Evolutionary conservation across 1,139 yeast species (phyloP).

Genomic region (Barnettozyma hawaiiensis): DNA sequence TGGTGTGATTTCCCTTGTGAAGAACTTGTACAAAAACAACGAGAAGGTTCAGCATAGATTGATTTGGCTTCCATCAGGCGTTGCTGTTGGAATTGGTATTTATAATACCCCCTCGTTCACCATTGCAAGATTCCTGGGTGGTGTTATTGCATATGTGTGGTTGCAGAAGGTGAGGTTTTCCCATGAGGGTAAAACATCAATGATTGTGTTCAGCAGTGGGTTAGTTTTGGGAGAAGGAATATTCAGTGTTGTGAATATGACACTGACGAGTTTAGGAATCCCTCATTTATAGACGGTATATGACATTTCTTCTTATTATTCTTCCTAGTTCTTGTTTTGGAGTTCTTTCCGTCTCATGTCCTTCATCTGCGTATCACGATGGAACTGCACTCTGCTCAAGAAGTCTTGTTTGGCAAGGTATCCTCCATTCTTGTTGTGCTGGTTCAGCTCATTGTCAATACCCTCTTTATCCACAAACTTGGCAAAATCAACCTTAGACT

Average conservation of each 20-base stretch:
- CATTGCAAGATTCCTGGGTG: constrained; percentile 87
- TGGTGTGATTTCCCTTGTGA: constrained; percentile 61
- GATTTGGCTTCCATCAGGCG: constrained; percentile 79
- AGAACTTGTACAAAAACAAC: constrained; percentile 44
- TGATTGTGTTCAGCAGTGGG: constrained; percentile 89
- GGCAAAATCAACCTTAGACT: constrained; percentile 93
- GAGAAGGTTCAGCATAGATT: constrained; percentile 38
- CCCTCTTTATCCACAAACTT: constrained; percentile 85
- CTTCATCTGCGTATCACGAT: constrained; percentile 58
- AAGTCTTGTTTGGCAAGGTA: constrained; percentile 90
- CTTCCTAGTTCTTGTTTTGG: constrained; percentile 16
- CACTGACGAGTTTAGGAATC: constrained; percentile 56
- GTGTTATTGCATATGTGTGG: constrained; percentile 66
- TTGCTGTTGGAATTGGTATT: constrained; percentile 95
- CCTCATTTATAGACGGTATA: constrained; percentile 39
- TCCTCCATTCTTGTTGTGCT: constrained; percentile 81
- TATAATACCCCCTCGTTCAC: constrained; percentile 93
- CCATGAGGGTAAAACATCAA: constrained; percentile 47
- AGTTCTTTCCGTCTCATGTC: constrained; percentile 42
- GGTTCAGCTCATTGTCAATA: constrained; percentile 72
- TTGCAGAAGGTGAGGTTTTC: constrained; percentile 30
- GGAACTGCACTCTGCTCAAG: constrained; percentile 66
- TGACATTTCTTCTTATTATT: too few species aligned
- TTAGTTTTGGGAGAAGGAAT: constrained; percentile 91
- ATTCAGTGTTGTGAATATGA: constrained; percentile 75